Base-by-base conservation (phyloP, 345 rosid species). In the Abelmoschus esculentus region DNA sequence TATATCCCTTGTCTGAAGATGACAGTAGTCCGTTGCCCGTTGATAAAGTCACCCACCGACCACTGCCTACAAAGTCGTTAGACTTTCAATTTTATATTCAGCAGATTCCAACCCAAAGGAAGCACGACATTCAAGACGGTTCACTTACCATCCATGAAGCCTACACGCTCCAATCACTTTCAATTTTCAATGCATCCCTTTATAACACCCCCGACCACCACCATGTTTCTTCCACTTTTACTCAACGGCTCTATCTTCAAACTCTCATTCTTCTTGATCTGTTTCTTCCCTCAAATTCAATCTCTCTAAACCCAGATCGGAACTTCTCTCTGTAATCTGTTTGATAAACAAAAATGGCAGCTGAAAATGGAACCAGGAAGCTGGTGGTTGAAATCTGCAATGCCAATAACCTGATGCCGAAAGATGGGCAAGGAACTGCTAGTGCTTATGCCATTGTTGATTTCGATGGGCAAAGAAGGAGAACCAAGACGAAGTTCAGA, bases 361-460 rank as follows among this genome's bases (percentile, higher is more conserved):
- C 11, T 40, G 44, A 87, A 22, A 65, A 69, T 44, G 57, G 81
- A 71, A 66, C 74, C 1, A 80, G 93, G 61, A 93, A 89, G 80
- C 86, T 93, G 15, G 76, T 89, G 0, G 93, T 93, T 3, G 96
- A 90, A 76, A 86, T 93, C 68, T 86, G 85, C 78, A 84, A 80
- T 46, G 98, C 96, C n/a, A 89, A 80, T 72, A 90, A 90, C 55
- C 71, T 90, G 52, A 90, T 90, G 98, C 97, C 93, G 0, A 93
- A 90, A 40, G 98, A 93, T 66, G 97, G 98, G 12, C 98, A 93
- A 71, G 98, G 96, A 22, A 90, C 98, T 0, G 96, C 98, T 0
- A 93, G 96, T 49, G 90, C 98, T 1, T 93, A 86, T 46, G 97
- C 88, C 2, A 76, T 87, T 7, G 90, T 86, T 0, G 98, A 93